Base-by-base conservation (phyloP, 176 grass and related monocot species). In the Hyparrhenia diplandra region DNA sequence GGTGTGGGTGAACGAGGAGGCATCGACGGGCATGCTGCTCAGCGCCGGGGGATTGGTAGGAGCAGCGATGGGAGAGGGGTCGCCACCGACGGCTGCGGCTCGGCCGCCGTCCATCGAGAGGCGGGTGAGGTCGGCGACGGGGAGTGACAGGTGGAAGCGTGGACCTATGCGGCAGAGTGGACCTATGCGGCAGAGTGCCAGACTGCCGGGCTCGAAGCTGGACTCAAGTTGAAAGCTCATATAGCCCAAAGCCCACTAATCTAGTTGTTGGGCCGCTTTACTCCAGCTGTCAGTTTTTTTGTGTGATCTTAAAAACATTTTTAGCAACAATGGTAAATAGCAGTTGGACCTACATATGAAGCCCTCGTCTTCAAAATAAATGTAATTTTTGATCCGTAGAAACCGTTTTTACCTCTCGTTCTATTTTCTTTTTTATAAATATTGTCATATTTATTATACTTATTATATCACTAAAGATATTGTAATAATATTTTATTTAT, bases 1-100 rank as follows among this genome's bases (percentile, higher is more conserved):
- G 13, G 92, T 94, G 81, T 89, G 89, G 30, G 52, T 87, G 69
- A 94, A 94, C 13, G 88, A 49, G 35, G 78, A 87, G 10, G 69
- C 58, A 17, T 54, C 76, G 64, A 85, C 5, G 21, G 58, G 29
- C 32, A 31, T 35, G 51, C 25, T 35, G 47, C 57, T 65, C 30
- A 18, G 30, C 24, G 7, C 36, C 16, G 72, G n/a, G 3, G 75
- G 10, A 68, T 13, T 67, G 34, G 49, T 24, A 60, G 69, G 67
- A 13, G 80, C 70, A 52, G 67, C 10, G 41, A 60, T 3, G 17
- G 70, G 32, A 39, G 60, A 49, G 16, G 41, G 21, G 20, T 27
- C 71, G 49, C 20, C 70, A 42, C 49, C 37, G 74, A 28, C 41
- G 40, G 30, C 47, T 36, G 45, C 81, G 13, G 54, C 77, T 30